Evolutionary conservation across 2,329 filamentous ascomycete genomes (phyloP).

Genomic region (Sclerotinia sclerotiorum): DNA sequence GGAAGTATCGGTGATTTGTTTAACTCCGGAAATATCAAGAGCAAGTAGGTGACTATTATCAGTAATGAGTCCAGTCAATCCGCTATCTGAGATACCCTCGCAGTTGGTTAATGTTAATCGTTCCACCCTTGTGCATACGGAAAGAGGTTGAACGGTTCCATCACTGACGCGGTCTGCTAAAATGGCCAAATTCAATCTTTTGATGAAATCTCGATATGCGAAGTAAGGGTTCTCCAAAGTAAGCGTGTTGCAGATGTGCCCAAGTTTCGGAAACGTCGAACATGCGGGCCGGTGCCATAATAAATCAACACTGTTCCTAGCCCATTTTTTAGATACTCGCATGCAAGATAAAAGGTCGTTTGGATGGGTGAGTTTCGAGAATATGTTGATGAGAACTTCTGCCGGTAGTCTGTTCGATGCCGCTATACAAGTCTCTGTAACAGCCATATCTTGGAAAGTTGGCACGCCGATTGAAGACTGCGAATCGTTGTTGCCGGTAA

Average conservation of each 20-base stretch:
- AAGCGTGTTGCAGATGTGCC: constrained; percentile 77
- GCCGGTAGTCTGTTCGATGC: constrained; percentile 85
- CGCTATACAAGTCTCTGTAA: constrained; percentile 66
- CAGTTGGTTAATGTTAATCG: constrained; percentile 91
- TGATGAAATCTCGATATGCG: constrained; percentile 85
- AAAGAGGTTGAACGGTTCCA: constrained; percentile 79
- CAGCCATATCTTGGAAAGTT: constrained; percentile 72
- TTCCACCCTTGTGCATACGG: constrained; percentile 86
- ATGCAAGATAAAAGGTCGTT: constrained; percentile 82
- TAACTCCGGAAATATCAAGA: constrained; percentile 82
- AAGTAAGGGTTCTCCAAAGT: constrained; percentile 75
- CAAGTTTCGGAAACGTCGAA: constrained; percentile 79
- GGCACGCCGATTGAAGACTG: constrained; percentile 85
- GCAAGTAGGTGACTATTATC: constrained; percentile 81
- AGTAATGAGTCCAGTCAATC: constrained; percentile 74
- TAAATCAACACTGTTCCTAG: constrained; percentile 85
- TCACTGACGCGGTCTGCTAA: constrained; percentile 77
- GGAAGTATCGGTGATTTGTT: constrained; percentile 77
- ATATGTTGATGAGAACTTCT: constrained; percentile 91
- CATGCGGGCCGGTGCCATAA: constrained; percentile 94
- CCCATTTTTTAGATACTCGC: constrained; percentile 93
- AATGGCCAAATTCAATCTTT: constrained; percentile 83
- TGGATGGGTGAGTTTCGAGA: constrained; percentile 75
- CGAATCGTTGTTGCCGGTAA: constrained; percentile 85
- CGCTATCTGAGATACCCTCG: constrained; percentile 77